Base-by-base conservation (phyloP, 2,329 filamentous ascomycete genomes). In the Chaetomium sp. region DNA sequence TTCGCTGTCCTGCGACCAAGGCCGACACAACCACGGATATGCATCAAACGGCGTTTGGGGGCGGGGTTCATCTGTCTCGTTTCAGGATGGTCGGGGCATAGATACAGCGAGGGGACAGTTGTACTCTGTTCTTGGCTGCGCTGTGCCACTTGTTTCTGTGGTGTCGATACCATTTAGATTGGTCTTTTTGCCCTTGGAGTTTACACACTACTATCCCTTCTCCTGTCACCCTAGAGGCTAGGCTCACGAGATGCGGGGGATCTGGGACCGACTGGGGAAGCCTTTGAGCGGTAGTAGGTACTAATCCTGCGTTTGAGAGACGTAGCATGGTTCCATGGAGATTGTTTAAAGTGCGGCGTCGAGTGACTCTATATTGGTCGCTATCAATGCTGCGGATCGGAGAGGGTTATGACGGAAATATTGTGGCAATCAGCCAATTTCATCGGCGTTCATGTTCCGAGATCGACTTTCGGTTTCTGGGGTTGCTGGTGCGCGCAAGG, bases 1-100 rank as follows among this genome's bases (percentile, higher is more conserved):
- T 16, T 19, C 38, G 25, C 29, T 38, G 29, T n/a, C 19, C 5
- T 55, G 31, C 53, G 38, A 23, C n/a, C 25, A 12, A 5, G 16
- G 21, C 23, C 5, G 7, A 19, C 16, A 47, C n/a, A 6, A 3
- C 12, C 13, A 16, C 25, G 19, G 21, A 33, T 45, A 23, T 47
- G 59, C 59, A 61, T 49, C 50, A 55, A 3, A 33, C 35, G 38
- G 59, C 35, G 50, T 61, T 56, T 55, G 25, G 51, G 27, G n/a
- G n/a, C n/a, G n/a, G 5, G 38, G 38, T 19, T 42, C 16, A 42
- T 42, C 38, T 42, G 38, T 4, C 38, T 42, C n/a, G 38, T 42
- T 42, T 42, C 1, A n/a, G 5, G 16, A 16, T 19, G 38, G 38
- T 16, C 5, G 13, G 38, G 16, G 16, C 16, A 16, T 42, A 42